Base-by-base conservation (phyloP, 78 protist species). In the Neovahlkampfia damariscottae region DNA sequence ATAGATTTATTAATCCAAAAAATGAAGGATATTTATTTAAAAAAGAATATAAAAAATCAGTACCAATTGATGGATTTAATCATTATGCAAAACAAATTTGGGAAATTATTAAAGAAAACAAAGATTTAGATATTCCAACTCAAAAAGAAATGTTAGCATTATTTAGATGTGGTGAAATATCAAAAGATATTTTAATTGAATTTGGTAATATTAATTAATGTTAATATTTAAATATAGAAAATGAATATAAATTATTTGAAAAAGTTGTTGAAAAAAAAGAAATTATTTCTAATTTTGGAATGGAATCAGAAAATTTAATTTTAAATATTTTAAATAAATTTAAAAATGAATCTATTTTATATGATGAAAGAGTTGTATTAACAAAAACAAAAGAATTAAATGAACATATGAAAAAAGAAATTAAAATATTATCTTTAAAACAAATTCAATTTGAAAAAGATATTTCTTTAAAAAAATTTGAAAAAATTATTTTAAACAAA, bases 71-170 rank as follows among this genome's bases (percentile, higher is more conserved):
- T 41, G 94, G 92, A 19, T 41, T 91, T 10, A 36, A 71, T n/a
- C 70, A 58, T 37, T 93, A 74, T 58, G 70, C 87, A 2, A 10
- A 29, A 37, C 41, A 70, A 30, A 81, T 89, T 2, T 93, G 96
- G 96, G 86, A 76, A 58, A 2, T 70, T 9, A 94, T 94, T 71
- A 70, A 85, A 41, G 7, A 41, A 66, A 93, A 93, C 80, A 89
- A 82, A 30, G 94, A 91, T 68, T 83, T 94, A 27, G 90, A 93
- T 70, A 38, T 94, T 1, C 98, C 98, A 28, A 31, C 93, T 19
- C 89, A 90, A 71, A 77, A 83, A 76, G 92, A 93, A 39, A 81
- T 94, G 94, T 39, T 94, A 8, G 96, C 98, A 19, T 38, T 38
- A 3, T 86, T 59, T 58, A 74, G 98, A 29, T 91, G 94, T 76